A percentile compares a stretch with the other conserved stretches of the same genome.
Conservation (phyloP, 768 basidiomycete genomes). For the Lyophyllum decastes region DNA sequence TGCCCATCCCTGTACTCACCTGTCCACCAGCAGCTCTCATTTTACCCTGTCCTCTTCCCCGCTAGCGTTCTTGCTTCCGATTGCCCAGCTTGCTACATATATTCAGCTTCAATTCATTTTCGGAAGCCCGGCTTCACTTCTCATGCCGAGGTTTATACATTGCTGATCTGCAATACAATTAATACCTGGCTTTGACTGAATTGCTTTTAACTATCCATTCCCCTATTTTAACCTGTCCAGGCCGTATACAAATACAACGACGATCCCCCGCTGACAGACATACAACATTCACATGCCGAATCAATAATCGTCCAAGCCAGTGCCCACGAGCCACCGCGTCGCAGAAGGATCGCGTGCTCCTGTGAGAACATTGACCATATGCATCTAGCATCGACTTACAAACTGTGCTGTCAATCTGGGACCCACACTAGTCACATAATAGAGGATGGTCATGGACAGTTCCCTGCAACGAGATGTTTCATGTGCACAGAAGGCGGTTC, state of each 20-base stretch:
- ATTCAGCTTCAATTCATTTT: not conserved
- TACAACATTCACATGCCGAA: not conserved
- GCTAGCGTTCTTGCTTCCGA: not conserved
- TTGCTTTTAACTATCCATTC: not conserved
- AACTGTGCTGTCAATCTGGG: constrained; percentile 98
- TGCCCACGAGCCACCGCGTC: constrained; percentile 83
- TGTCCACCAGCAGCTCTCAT: not conserved
- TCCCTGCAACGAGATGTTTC: constrained; percentile 82
- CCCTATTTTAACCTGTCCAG: not conserved
- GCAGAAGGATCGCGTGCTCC: constrained; percentile 86
- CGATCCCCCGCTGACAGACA: not conserved
- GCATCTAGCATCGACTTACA: constrained; percentile 40
- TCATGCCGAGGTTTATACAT: not conserved
- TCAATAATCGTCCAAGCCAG: constrained; percentile 33
- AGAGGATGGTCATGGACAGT: constrained; percentile 95
- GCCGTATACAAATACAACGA: not conserved
- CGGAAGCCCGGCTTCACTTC: not conserved
- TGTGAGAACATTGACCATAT: constrained; percentile 25
- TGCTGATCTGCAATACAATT: not conserved
- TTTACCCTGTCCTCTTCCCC: too few species aligned
- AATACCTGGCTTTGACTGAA: not conserved
- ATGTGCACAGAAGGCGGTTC: constrained; percentile 25
- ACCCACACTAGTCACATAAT: constrained; percentile 77
- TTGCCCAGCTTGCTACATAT: not conserved
- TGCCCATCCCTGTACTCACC: too few species aligned